Percentiles rank a stretch among this genome's conserved stretches.
phyloP scores from a whole-genome alignment of 441 rosid species.

The Adansonia madagascariensis region DNA sequence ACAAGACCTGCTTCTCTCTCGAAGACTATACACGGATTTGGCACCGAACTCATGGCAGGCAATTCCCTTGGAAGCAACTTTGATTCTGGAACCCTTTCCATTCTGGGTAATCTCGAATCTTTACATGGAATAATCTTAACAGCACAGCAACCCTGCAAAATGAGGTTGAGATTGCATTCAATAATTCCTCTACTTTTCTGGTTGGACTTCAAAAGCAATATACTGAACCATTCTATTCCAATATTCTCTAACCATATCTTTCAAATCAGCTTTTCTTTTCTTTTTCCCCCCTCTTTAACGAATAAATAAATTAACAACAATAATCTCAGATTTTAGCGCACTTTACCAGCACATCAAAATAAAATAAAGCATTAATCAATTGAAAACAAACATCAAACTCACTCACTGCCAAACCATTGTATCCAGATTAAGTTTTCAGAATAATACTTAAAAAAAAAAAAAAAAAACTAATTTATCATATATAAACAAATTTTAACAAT shows the following conservation, averaged over 20 bases:
- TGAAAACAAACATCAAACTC: neutral
- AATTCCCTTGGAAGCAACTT: constrained; percentile 54
- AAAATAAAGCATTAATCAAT: neutral
- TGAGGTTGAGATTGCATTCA: constrained; percentile 21
- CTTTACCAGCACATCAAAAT: neutral
- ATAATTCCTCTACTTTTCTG: constrained; percentile 3
- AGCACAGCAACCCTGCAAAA: constrained; percentile 45
- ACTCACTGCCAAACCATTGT: constrained; percentile 4
- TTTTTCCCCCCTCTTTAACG: neutral
- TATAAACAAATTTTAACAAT: neutral
- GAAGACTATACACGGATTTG: constrained; percentile 43
- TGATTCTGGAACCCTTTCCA: constrained; percentile 70
- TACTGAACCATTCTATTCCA: constrained; percentile 5
- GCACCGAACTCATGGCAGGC: constrained; percentile 47
- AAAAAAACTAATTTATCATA: neutral
- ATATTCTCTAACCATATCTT: constrained; percentile 3
- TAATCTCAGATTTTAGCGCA: neutral
- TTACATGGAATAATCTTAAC: constrained; percentile 39
- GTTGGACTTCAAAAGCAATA: constrained; percentile 5
- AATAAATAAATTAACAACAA: neutral
- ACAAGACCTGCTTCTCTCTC: constrained; percentile 55
- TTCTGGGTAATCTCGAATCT: constrained; percentile 37
- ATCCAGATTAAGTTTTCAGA: constrained; percentile 8
- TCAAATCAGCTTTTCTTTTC: constrained; percentile 4
- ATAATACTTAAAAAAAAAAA: neutral